phyloP scores from a whole-genome alignment of 2,329 filamentous ascomycete genomes.

The Cladosporium cucumerinum region DNA sequence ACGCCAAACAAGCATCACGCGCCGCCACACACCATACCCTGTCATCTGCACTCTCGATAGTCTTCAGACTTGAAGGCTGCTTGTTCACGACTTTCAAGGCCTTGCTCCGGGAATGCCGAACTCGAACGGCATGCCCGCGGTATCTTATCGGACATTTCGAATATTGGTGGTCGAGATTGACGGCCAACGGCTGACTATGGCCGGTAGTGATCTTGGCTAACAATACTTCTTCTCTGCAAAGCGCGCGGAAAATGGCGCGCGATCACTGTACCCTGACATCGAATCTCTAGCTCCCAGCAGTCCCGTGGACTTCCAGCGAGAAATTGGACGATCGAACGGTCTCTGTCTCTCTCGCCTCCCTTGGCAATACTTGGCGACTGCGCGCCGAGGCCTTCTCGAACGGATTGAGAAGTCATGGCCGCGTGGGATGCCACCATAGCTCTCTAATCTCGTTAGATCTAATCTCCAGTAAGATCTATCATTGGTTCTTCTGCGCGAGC shows the following conservation, averaged over 20 bases:
- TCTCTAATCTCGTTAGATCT: conserved; percentile 4
- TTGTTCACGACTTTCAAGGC: neutral
- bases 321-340: neutral
- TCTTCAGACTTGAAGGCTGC: neutral
- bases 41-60: neutral
- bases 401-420: neutral
- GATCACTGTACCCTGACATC: neutral
- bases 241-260: neutral
- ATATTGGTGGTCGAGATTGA: neutral
- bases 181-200: neutral
- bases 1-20: neutral
- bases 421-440: conserved; percentile 2
- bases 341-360: neutral
- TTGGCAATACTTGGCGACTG: conserved; percentile 11
- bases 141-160: neutral
- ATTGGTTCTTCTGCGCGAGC: neutral
- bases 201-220: neutral
- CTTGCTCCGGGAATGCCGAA: neutral
- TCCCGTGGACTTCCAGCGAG: neutral
- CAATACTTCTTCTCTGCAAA: neutral
- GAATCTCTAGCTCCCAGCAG: neutral
- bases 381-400: conserved; percentile 5
- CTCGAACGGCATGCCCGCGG: neutral
- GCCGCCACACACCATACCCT: neutral
- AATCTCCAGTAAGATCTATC: neutral